These are phyloP conservation scores for Claviceps digitariae DNA, from an alignment of 2,329 filamentous ascomycete species.

Conservation along the genomic window DNA sequence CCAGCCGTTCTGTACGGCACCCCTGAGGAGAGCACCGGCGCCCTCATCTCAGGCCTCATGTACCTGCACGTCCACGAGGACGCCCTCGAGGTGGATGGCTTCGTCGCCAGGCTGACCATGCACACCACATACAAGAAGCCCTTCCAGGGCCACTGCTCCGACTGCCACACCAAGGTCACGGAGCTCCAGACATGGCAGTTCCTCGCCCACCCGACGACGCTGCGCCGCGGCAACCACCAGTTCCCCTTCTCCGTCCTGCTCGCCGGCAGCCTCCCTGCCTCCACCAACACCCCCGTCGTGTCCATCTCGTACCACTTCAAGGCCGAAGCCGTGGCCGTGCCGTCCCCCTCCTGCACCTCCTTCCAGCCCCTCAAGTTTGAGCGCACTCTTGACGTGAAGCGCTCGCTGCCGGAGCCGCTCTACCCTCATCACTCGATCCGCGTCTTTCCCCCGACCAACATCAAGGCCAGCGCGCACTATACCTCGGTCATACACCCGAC, in stretches of 20 bases:
- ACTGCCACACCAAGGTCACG: slow-evolving; percentile 58
- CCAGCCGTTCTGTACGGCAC: slow-evolving; percentile 74
- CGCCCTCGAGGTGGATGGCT: slow-evolving; percentile 51
- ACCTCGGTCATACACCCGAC: slow-evolving; percentile 77
- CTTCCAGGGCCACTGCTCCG: slow-evolving; percentile 62
- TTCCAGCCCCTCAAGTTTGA: slow-evolving; percentile 42
- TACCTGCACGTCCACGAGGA: slow-evolving; percentile 59
- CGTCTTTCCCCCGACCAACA: slow-evolving; percentile 91
- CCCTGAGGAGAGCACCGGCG: slow-evolving; percentile 63
- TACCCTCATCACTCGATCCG: slow-evolving; percentile 79
- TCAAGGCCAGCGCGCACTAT: slow-evolving; percentile 73
- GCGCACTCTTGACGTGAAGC: slow-evolving; percentile 59
- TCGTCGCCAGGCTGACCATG: slow-evolving; percentile 59
- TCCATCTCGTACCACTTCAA: slow-evolving; percentile 67
- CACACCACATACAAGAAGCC: slow-evolving; percentile 69
- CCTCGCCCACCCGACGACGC: slow-evolving; percentile 39
- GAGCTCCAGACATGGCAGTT: slow-evolving; percentile 73
- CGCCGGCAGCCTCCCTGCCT: slow-evolving; percentile 72
- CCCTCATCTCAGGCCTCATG: slow-evolving; percentile 73
- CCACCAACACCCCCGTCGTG: slow-evolving; percentile 59
- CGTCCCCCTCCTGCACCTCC: slow-evolving; percentile 21
- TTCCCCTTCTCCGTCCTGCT: slow-evolving; percentile 87
- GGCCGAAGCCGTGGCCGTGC: slow-evolving; percentile 47
- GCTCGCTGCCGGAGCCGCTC: slow-evolving; percentile 61
- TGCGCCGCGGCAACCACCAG: slow-evolving; percentile 48